Evolutionary conservation across 257 asterid species (phyloP), one percentile per base, ranked within the genome.

Genomic region (Catharanthus roseus): DNA sequence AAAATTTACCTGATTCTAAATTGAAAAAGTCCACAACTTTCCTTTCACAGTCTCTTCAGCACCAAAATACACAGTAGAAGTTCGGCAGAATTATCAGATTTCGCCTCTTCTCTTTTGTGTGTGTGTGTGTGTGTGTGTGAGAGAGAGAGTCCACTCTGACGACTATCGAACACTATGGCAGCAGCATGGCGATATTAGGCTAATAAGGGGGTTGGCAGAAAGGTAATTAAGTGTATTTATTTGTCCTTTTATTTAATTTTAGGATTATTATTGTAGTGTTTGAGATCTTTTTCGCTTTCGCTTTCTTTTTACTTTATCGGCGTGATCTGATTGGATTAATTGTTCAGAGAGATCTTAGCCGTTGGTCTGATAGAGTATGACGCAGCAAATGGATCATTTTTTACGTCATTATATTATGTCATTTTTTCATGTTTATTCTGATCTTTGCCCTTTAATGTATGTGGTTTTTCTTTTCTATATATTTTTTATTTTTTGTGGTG

Each of bases 211-310:
- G 47, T 53, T 47, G 28, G 63, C 34, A 45, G 54, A 39, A 54
- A 53, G 54, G 65, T 60, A 60, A 60, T 31, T 60, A 60, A 31
- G 24, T 6, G 6, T 15, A 5, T 1, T 58, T 34, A 3, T 5
- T 2, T 13, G 21, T 47, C 53, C 21, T 47, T 47, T 47, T 21
- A 4, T 47, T 3, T 13, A 47, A 44, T 15, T 26, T 6, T 1
- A 1, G 53, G 2, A 1, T 13, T 1, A 0, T 18, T 58, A 8
- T 38, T 3, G 42, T 38, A 42, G 47, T 18, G 6, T 19, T 9
- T 3, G 24, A 67, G 72, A 74, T 56, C 68, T 67, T 74, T 74
- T 55, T 60, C n/a, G 39, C 29, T 74, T 67, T 67, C 65, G 72
- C 73, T 67, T 65, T 55, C 18, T 38, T 28, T 10, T 33, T 33